Conservation (phyloP, 176 grass and related monocot species). For the Carex scoparia region DNA sequence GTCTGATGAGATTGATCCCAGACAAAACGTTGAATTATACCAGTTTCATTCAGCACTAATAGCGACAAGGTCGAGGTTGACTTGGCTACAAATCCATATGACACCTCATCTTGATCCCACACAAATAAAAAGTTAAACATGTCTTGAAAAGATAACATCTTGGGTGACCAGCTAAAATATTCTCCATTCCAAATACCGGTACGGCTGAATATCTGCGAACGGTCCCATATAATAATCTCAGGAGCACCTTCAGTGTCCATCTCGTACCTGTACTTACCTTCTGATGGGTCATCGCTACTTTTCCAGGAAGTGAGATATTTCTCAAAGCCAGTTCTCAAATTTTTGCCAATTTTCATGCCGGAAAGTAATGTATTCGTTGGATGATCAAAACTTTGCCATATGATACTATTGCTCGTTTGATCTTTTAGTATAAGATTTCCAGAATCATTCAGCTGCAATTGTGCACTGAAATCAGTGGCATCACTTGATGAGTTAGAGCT, state of each 20-base stretch:
- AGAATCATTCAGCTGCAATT: constrained; percentile 6
- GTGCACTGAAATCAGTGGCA: not conserved
- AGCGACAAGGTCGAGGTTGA: constrained; percentile 23
- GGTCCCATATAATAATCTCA: constrained; percentile 26
- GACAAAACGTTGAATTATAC: constrained; percentile 36
- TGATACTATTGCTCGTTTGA: not conserved
- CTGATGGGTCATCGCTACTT: constrained; percentile 28
- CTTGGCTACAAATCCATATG: constrained; percentile 30
- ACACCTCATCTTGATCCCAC: constrained; percentile 29
- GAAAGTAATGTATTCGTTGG: constrained; percentile 22
- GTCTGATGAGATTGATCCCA: not conserved
- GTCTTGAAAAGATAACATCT: not conserved
- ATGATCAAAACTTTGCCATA: constrained; percentile 29
- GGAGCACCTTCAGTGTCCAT: constrained; percentile 31
- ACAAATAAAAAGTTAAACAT: constrained; percentile 14
- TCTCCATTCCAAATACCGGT: constrained; percentile 41
- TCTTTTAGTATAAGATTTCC: constrained; percentile 20
- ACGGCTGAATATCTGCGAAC: no score
- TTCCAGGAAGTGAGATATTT: constrained; percentile 37
- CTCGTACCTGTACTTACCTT: not conserved
- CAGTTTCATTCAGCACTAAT: constrained; percentile 41
- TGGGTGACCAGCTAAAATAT: not conserved
- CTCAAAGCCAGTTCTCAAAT: constrained; percentile 30
- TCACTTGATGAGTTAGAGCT: not conserved
- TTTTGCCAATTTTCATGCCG: constrained; percentile 26